phyloP scores from a whole-genome alignment of 1,139 yeast species.

The Dujonia santamariae region DNA sequence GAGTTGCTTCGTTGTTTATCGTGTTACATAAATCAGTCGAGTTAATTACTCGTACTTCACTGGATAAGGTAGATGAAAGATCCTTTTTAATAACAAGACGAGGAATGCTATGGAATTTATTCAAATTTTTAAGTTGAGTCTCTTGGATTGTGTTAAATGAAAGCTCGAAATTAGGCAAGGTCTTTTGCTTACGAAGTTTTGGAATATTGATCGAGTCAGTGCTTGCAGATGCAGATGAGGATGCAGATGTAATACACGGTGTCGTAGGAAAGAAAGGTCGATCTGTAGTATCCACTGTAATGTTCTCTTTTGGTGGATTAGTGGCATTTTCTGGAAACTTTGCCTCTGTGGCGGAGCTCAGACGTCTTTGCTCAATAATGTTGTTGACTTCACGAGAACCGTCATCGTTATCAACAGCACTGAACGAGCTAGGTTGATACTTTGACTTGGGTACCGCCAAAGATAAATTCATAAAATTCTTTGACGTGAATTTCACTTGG shows the following conservation, averaged over 20 bases:
- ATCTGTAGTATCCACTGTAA: too few relatives aligned
- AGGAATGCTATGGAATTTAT: conserved; percentile 5
- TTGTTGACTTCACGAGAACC: background rate
- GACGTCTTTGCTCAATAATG: conserved; percentile 2
- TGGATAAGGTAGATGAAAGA: conserved; percentile 5
- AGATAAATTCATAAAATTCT: conserved; percentile 12
- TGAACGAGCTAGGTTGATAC: background rate
- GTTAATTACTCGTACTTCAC: conserved; percentile 1
- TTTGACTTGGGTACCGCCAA: background rate
- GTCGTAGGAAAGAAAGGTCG: too few relatives aligned
- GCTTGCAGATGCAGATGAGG: background rate
- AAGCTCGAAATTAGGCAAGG: conserved; percentile 8
- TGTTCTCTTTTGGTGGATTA: too few relatives aligned
- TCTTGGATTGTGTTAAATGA: conserved; percentile 10
- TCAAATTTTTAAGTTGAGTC: conserved; percentile 11
- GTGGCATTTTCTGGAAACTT: conserved; percentile 1
- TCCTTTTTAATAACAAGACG: conserved; percentile 7
- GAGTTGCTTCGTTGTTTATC: conserved; percentile 3
- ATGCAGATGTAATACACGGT: too few relatives aligned
- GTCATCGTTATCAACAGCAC: background rate
- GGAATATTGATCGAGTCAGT: conserved; percentile 4
- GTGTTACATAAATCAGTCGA: background rate
- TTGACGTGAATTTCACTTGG: background rate
- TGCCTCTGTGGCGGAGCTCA: conserved; percentile 11
- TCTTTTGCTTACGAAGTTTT: conserved; percentile 6